Conservation (phyloP, 805 yeast species). For the Kluyveromyces wickerhamii region DNA sequence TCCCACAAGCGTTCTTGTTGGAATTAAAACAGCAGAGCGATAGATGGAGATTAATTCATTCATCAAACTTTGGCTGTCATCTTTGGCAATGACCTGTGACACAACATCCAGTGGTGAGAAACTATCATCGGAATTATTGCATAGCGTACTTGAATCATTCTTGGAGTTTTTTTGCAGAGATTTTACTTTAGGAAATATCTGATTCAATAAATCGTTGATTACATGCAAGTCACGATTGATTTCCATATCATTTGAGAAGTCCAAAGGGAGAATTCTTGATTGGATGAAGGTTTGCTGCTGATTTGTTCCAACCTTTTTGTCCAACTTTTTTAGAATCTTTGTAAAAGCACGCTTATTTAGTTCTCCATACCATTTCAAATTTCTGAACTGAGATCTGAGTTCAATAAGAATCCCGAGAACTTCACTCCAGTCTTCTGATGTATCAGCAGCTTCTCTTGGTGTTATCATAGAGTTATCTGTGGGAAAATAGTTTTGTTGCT, state of each 20-base stretch:
- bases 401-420: constrained; percentile 63
- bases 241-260: constrained; percentile 68
- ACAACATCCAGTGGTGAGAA: constrained; percentile 10
- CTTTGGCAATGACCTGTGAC: constrained; percentile 28
- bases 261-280: constrained; percentile 63
- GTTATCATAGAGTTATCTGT: not conserved
- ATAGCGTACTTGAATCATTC: not conserved
- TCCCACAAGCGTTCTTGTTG: constrained; percentile 48
- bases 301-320: constrained; percentile 65
- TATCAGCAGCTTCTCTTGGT: constrained; percentile 10
- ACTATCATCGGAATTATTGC: constrained; percentile 1
- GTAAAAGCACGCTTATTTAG: constrained; percentile 83
- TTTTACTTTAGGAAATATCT: constrained; percentile 39
- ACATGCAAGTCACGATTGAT: constrained; percentile 44
- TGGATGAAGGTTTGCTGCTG: constrained; percentile 50
- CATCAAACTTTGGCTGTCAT: constrained; percentile 39
- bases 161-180: constrained; percentile 5
- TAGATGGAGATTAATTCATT: constrained; percentile 36
- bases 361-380: constrained; percentile 90
- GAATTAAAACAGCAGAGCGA: constrained; percentile 42
- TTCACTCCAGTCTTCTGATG: constrained; percentile 47
- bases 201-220: constrained; percentile 45
- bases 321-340: constrained; percentile 83
- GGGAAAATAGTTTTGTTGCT: not conserved
- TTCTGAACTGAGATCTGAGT: constrained; percentile 64